A percentile compares a stretch with the other conserved stretches of the same genome.
These are phyloP conservation scores for Amylostereum chailletii DNA, from an alignment of 1,284 basidiomycete genomes.

Conservation along the genomic window DNA sequence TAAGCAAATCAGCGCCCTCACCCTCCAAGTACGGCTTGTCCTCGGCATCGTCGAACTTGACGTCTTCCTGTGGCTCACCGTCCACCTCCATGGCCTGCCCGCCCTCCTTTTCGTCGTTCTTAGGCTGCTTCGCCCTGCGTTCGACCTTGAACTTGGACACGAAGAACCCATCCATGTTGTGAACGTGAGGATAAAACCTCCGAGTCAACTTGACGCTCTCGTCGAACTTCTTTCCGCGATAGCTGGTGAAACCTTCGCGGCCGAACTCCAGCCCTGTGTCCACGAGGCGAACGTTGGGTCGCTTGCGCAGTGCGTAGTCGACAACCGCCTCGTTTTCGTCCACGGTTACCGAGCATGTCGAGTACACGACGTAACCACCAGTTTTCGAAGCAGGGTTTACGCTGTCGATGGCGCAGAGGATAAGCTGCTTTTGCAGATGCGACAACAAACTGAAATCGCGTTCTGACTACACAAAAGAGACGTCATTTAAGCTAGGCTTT, in stretches of 20 bases:
- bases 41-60: slow-evolving; percentile 61
- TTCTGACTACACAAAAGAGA: slow-evolving; percentile 53
- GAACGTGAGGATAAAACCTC: slow-evolving; percentile 85
- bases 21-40: slow-evolving; percentile 63
- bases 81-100: slow-evolving; percentile 24
- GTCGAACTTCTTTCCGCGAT: slow-evolving; percentile 85
- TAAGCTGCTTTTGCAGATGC: slow-evolving; percentile 97
- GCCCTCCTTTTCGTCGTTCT: slow-evolving; percentile 25
- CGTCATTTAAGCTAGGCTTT: neutral
- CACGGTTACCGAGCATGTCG: slow-evolving; percentile 96
- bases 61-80: slow-evolving; percentile 14
- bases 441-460: slow-evolving; percentile 92
- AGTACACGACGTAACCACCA: slow-evolving; percentile 95
- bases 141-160: slow-evolving; percentile 97
- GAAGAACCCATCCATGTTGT: slow-evolving; percentile 98
- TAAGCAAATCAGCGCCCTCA: slow-evolving; percentile 25
- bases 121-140: slow-evolving; percentile 52
- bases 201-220: slow-evolving; percentile 77
- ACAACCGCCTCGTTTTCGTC: slow-evolving; percentile 99
- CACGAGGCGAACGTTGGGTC: slow-evolving; percentile 92
- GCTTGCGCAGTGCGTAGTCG: slow-evolving; percentile 95
- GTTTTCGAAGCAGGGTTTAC: slow-evolving; percentile 84
- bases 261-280: slow-evolving; percentile 93
- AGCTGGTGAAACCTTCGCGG: slow-evolving; percentile 83
- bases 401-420: slow-evolving; percentile 97